Evolutionary conservation across 495 filamentous ascomycete species (phyloP), one percentile per base, ranked within the genome.

Genomic region (Penicillium nucicola): DNA sequence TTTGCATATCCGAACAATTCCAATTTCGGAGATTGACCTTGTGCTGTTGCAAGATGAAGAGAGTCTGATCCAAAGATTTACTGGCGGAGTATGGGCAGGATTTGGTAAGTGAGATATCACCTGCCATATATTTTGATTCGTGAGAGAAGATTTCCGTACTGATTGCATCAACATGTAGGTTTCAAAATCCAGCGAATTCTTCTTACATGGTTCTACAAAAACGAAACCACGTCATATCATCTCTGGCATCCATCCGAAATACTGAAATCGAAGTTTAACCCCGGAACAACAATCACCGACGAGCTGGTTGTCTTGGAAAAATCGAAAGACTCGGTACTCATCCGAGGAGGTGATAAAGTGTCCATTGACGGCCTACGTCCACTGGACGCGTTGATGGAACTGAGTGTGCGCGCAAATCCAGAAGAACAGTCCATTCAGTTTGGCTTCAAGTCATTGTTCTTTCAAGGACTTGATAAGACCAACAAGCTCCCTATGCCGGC

Each of bases 231-330:
- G n/a, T 48, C 65, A 20, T 10, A 18, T 17, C 76, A 85, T 50
- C 77, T 85, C 12, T 86, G 83, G 84, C 65, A 66, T 3, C 59
- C 48, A 2, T 50, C 67, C 2, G 77, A 81, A 28, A 69, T 87
- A 0, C 52, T 67, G 3, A 42, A 51, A 5, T 76, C 77, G 4
- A 64, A 55, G 2, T 87, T 81, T 55, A 65, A 77, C 10, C 60
- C 68, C 14, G 82, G 82, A 4, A 80, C 82, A 12, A 64, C 73
- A 23, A 75, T 86, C 43, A 79, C 77, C 10, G 82, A 84, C 57
- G 77, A 85, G 52, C 85, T 87, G 58, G 78, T 85, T 65, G 82
- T 87, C 0, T 62, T 87, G 1, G 71, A 74, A 31, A 78, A 81
- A 55, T 71, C 70, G 5, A 69, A 72, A 1, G 69, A 68, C 14